Conservation (phyloP, 2,329 filamentous ascomycete species). For the Capronia americana region DNA sequence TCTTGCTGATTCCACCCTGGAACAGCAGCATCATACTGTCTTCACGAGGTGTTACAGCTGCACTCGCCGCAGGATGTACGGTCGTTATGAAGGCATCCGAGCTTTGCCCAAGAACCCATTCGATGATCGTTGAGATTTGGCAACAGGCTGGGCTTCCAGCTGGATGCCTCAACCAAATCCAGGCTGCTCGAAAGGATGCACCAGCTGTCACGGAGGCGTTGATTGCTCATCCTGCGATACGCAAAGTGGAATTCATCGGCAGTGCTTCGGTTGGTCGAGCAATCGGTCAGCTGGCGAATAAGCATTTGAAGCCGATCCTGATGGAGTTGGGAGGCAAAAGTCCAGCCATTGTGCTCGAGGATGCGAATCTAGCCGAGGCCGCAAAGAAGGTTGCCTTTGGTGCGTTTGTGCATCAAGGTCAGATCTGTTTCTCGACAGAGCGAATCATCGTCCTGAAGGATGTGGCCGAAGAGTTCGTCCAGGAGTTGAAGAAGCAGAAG, state of each 20-base stretch:
- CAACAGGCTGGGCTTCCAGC: conserved; percentile 76
- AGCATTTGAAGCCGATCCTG: conserved; percentile 83
- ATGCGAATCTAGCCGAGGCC: conserved; percentile 76
- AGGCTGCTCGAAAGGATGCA: conserved; percentile 65
- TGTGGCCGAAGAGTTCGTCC: conserved; percentile 61
- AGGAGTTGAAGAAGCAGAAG: conserved; percentile 56
- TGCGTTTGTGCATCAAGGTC: conserved; percentile 59
- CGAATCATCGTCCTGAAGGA: conserved; percentile 68
- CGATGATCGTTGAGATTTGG: conserved; percentile 67
- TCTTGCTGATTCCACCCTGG: conserved; percentile 21
- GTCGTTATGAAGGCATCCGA: conserved; percentile 76
- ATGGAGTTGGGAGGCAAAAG: conserved; percentile 92
- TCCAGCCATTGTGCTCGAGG: conserved; percentile 77
- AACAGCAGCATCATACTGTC: conserved; percentile 26
- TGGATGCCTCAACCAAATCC: conserved; percentile 75
- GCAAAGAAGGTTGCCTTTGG: conserved; percentile 49
- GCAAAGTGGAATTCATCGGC: conserved; percentile 82
- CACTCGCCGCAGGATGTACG: conserved; percentile 67
- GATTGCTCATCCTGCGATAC: conserved; percentile 70
- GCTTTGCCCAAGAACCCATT: conserved; percentile 66
- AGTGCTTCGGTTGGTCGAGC: conserved; percentile 73
- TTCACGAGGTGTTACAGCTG: conserved; percentile 8
- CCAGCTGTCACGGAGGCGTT: conserved; percentile 69
- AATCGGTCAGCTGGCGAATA: conserved; percentile 72
- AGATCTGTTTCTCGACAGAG: conserved; percentile 87